Base-by-base conservation (phyloP, 2,329 filamentous ascomycete species). In the Trichoderma semiorbis region DNA sequence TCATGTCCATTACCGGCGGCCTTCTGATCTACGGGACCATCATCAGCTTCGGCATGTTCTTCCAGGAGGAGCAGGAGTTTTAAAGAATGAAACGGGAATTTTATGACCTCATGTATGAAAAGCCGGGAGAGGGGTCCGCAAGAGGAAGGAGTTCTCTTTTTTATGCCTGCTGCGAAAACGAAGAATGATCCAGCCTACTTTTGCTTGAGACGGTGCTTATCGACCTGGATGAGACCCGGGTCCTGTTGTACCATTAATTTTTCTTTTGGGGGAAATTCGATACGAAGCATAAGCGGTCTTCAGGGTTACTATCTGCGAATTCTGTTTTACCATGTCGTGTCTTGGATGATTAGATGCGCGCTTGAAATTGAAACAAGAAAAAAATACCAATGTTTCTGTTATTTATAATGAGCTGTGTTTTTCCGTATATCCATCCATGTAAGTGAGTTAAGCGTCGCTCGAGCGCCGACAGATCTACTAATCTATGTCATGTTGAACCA, bases 1-100 rank as follows among this genome's bases (percentile, higher is more conserved):
- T 94, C 80, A 99, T 99, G 96, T 97, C 93, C 67, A 92, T 99
- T 77, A 84, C 95, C 67, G 96, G 96, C 32, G 96, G 96, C 67
- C 85, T 98, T 72, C 85, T 99, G 80, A 99, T 99, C 81, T 99
- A 99, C 83, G 93, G 94, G 71, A 99, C 96, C 63, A 98, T 99
- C 80, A 97, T 99, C 83, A 96, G 93, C 84, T 99, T 99, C 83
- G 92, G 93, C 75, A 93, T 98, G 90, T 99, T 98, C 85, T 99
- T 99, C 87, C 92, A 95, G 81, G 95, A 98, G 83, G 94, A 98
- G 81, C 93, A 97, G 80, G 96, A 98, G 78, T 99, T 98, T 82
- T 98, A 84, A 84, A 47, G 14, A 16, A 32, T 26, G 28, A 26
- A 18, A 26, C 11, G 11, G 26, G 53, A n/a, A 8, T 14, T 60